phyloP scores from a whole-genome alignment of 352 stramenopile species.

The Phytophthora pseudosyringae region DNA sequence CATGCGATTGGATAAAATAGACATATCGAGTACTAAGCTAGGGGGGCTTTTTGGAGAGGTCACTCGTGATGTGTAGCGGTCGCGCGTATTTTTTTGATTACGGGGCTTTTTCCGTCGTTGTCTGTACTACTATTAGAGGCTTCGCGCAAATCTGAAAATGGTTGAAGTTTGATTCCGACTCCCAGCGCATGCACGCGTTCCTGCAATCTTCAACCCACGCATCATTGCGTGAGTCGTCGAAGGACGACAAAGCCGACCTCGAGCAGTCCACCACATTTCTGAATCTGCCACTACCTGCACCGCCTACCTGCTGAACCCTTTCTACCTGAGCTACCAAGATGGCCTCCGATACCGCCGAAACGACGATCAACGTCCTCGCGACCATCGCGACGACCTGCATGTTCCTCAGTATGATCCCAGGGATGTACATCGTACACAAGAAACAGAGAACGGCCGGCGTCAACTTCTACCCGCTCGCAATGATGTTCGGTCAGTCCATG shows the following conservation, averaged over 20 bases:
- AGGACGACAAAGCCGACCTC: neutral
- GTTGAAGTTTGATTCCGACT: neutral
- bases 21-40: too few relatives aligned
- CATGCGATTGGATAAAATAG: too few relatives aligned
- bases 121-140: neutral
- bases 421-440: conserved; percentile 30
- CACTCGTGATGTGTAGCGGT: too few relatives aligned
- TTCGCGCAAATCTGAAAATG: conserved; percentile 3
- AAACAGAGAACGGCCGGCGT: conserved; percentile 22
- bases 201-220: conserved; percentile 17
- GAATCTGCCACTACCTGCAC: neutral
- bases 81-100: too few relatives aligned
- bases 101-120: too few relatives aligned
- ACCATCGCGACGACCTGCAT: conserved; percentile 42
- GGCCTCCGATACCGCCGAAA: conserved; percentile 30
- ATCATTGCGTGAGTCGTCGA: neutral
- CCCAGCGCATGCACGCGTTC: neutral
- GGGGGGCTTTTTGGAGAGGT: too few relatives aligned
- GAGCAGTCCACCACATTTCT: conserved; percentile 1
- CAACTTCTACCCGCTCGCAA: conserved; percentile 37
- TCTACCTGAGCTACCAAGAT: conserved; percentile 6
- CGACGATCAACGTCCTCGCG: conserved; percentile 37
- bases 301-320: neutral
- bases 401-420: conserved; percentile 42
- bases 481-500: conserved; percentile 42